These are phyloP conservation scores for Bullera alba DNA, from an alignment of 768 basidiomycete species.

Conservation along the genomic window DNA sequence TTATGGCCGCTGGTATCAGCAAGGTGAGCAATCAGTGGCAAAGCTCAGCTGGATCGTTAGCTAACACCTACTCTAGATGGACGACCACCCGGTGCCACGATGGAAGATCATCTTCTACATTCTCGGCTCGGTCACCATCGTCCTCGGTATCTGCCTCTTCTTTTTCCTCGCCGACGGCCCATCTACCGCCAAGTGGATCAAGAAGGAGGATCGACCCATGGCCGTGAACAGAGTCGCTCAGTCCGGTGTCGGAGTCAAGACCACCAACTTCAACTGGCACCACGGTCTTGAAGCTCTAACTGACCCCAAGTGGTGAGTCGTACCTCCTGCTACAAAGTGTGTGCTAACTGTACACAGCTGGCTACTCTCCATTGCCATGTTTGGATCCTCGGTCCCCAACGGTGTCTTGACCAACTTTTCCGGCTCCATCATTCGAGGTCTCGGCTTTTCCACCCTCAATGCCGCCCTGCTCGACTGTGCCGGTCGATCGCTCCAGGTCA, in stretches of 20 bases:
- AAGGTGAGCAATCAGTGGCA: constrained; percentile 7
- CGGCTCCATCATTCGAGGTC: constrained; percentile 44
- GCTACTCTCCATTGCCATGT: constrained; percentile 44
- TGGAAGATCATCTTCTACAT: constrained; percentile 44
- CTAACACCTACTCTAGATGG: no score
- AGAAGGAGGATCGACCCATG: constrained; percentile 30
- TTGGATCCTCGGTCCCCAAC: constrained; percentile 42
- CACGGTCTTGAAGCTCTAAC: constrained; percentile 37
- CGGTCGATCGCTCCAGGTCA: constrained; percentile 44
- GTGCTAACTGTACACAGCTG: constrained; percentile 11
- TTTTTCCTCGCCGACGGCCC: constrained; percentile 46
- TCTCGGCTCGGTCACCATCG: constrained; percentile 41
- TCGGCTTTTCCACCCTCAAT: constrained; percentile 41
- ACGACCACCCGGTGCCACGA: constrained; percentile 9
- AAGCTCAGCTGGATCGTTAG: no score
- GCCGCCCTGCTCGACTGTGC: constrained; percentile 45
- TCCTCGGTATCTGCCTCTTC: constrained; percentile 38
- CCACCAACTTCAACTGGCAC: constrained; percentile 36
- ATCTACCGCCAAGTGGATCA: constrained; percentile 42
- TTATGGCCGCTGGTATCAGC: constrained; percentile 46
- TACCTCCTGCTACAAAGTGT: not conserved
- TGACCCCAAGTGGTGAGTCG: constrained; percentile 33
- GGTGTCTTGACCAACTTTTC: constrained; percentile 46
- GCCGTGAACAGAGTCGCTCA: constrained; percentile 45
- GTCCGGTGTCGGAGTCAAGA: constrained; percentile 44